Evolutionary conservation across 768 basidiomycete species (phyloP).

Genomic region (Boletus bicolor): DNA sequence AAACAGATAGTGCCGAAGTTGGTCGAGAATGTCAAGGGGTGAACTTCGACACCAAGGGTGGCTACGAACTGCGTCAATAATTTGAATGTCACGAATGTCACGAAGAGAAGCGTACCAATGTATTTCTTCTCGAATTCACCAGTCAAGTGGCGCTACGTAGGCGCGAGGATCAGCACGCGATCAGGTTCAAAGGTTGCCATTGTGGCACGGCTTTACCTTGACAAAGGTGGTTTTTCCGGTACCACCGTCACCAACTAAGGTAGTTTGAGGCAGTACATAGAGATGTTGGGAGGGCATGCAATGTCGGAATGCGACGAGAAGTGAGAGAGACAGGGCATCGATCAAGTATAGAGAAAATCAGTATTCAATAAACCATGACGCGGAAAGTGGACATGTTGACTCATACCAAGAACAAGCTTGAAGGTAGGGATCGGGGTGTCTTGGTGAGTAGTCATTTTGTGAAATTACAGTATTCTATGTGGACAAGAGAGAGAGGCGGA

Average conservation of each 20-base stretch:
- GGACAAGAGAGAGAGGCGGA: slow-evolving; percentile 15
- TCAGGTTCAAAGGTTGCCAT: slow-evolving; percentile 32
- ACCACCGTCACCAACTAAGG: slow-evolving; percentile 88
- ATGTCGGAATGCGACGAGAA: slow-evolving; percentile 11
- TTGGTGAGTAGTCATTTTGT: slow-evolving; percentile 40
- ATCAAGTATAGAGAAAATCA: slow-evolving; percentile 42
- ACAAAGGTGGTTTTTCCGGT: slow-evolving; percentile 99
- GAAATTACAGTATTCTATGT: slow-evolving; percentile 24
- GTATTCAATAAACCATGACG: slow-evolving; percentile 9
- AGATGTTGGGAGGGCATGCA: not conserved
- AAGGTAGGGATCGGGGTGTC: slow-evolving; percentile 67
- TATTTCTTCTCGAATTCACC: slow-evolving; percentile 99
- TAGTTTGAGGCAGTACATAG: not conserved
- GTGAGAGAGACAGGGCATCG: slow-evolving; percentile 40
- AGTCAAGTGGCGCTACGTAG: slow-evolving; percentile 86
- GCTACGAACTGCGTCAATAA: slow-evolving; percentile 47
- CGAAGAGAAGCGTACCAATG: slow-evolving; percentile 63
- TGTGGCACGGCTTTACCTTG: slow-evolving; percentile 58
- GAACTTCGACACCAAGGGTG: slow-evolving; percentile 99
- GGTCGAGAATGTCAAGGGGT: slow-evolving; percentile 93
- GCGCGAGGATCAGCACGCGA: slow-evolving; percentile 54
- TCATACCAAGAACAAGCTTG: slow-evolving; percentile 96
- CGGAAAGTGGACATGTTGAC: slow-evolving; percentile 8
- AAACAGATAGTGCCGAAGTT: slow-evolving; percentile 99
- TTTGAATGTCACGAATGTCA: slow-evolving; percentile 11